Conservation (phyloP, 1,284 basidiomycete species). For the Moesziomyces aphidis region DNA sequence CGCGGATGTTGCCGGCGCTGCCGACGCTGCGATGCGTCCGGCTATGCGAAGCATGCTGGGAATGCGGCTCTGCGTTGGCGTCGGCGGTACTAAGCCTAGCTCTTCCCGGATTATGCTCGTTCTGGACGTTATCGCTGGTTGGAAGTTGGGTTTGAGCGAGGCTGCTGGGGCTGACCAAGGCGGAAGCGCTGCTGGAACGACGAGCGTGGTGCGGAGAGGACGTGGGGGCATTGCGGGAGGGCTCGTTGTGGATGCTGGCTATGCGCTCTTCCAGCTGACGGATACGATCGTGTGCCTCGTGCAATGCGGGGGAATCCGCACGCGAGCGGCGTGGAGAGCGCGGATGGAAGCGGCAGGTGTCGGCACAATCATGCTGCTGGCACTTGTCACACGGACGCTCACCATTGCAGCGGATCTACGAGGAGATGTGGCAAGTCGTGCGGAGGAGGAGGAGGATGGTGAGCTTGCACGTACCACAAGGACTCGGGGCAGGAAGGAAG, state of each 20-base stretch:
- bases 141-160: too few species aligned
- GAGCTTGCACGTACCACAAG: neutral
- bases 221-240: neutral
- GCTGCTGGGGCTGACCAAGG: too few species aligned
- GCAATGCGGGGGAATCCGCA: constrained; percentile 1
- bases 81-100: too few species aligned
- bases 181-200: too few species aligned
- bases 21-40: too few species aligned
- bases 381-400: constrained; percentile 19
- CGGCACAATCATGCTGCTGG: constrained; percentile 15
- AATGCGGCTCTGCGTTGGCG: too few species aligned
- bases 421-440: neutral
- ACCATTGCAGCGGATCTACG: constrained; percentile 20
- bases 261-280: constrained; percentile 18
- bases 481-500: neutral
- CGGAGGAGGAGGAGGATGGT: neutral
- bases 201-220: too few species aligned
- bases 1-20: too few species aligned
- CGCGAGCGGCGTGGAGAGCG: neutral
- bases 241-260: neutral
- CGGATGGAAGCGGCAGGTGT: constrained; percentile 11
- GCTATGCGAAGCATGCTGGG: too few species aligned
- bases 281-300: constrained; percentile 10
- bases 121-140: too few species aligned
- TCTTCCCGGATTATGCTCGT: too few species aligned